Percentiles rank a stretch among this genome's conserved stretches.
Conservation (phyloP, 1,284 basidiomycete genomes). For the Ceratobasidium sp. region DNA sequence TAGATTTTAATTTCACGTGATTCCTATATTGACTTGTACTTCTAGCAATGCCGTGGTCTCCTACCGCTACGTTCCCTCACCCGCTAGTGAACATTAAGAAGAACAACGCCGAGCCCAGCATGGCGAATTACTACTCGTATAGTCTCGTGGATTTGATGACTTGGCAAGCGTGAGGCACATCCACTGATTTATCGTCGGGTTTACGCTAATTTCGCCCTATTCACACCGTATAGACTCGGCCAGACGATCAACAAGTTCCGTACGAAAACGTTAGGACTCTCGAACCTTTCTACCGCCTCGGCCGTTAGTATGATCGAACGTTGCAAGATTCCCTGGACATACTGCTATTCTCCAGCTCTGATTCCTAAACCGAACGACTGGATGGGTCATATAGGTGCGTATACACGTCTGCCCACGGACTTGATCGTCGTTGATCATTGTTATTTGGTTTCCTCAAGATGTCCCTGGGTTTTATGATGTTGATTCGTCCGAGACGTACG, state of each 20-base stretch:
- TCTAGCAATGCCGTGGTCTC: slow-evolving; percentile 76
- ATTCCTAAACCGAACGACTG: slow-evolving; percentile 75
- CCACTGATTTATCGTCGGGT: no score
- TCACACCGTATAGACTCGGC: slow-evolving; percentile 62
- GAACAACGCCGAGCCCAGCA: slow-evolving; percentile 61
- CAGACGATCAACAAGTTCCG: slow-evolving; percentile 74
- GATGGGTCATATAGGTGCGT: slow-evolving; percentile 69
- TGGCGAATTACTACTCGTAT: slow-evolving; percentile 71
- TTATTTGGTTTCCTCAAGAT: slow-evolving; percentile 59
- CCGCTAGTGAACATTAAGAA: slow-evolving; percentile 70
- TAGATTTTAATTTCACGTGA: not conserved
- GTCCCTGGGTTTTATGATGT: slow-evolving; percentile 76
- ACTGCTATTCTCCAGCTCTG: slow-evolving; percentile 74
- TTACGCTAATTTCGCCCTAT: not conserved
- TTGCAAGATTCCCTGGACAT: slow-evolving; percentile 75
- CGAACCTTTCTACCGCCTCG: slow-evolving; percentile 62
- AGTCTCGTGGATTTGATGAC: slow-evolving; percentile 69
- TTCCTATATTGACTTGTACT: not conserved
- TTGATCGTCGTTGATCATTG: slow-evolving; percentile 4
- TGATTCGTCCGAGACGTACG: slow-evolving; percentile 64
- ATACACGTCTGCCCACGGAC: not conserved
- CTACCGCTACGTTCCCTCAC: slow-evolving; percentile 73
- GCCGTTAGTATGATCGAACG: slow-evolving; percentile 70
- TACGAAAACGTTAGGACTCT: slow-evolving; percentile 65
- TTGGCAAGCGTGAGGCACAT: slow-evolving; percentile 67